Evolutionary conservation across 352 stramenopile genomes (phyloP), one percentile per base, ranked within the genome.

Genomic region (Phytopythium cucurbitacearum): DNA sequence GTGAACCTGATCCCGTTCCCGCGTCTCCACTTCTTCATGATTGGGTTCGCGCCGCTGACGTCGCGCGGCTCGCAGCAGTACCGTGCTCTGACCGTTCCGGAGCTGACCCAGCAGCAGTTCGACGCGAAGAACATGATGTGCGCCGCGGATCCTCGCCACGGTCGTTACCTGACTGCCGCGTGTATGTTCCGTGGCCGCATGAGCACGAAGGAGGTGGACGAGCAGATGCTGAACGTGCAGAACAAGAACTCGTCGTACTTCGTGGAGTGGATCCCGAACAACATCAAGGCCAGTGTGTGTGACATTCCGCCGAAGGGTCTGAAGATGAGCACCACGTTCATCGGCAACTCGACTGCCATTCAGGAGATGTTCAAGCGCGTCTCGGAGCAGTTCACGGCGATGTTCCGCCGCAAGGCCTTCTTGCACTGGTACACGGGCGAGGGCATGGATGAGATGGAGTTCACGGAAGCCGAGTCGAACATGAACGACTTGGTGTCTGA

Each of bases 111-210:
- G 69, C 96, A 99, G 74, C 92, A 97, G 62, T 99, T 99, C 65
- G 97, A 99, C 70, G 95, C 97, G 35, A 99, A 99, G 86, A 99
- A 99, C 79, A 99, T 99, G 97, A 99, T 99, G 97, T 99, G 96
- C 63, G 96, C 97, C 41, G 92, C 94, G 42, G 97, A 99, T 82
- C 97, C 97, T 71, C 96, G 97, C 65, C 97, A 99, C 71, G 97
- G 97, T 73, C 94, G 96, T 59, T 99, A 99, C 91, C 87, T 99
- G 63, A 99, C 97, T 39, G 98, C 96, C 56, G 93, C 96, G n/a
- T 98, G 96, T 85, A 98, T 99, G 87, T 99, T 99, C 95, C 96
- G 97, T 80, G 97, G 97, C 60, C 85, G 83, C 70, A 99, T 99
- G 96, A 99, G 96, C 57, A 98, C 95, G 65, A 99, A 99, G 84